Conservation (phyloP, 306 rosid species). For the Acacia melanoxylon region DNA sequence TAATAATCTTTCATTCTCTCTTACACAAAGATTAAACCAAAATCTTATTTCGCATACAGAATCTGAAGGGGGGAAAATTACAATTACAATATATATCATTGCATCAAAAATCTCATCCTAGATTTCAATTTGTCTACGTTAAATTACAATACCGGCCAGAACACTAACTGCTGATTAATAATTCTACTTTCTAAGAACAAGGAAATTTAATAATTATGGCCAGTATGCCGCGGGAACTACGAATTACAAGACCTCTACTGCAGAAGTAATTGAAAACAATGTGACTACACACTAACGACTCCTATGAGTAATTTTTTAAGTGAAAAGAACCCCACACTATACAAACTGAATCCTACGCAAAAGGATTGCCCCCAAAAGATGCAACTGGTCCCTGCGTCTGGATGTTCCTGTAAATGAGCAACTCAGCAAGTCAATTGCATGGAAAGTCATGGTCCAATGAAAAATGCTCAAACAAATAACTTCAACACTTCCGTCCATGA, state of each 20-base stretch:
- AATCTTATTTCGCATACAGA: not conserved
- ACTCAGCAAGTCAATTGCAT: constrained; percentile 10
- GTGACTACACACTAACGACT: constrained; percentile 15
- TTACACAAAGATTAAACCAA: not conserved
- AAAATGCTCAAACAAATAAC: not conserved
- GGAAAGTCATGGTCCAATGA: not conserved
- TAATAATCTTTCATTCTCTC: not conserved
- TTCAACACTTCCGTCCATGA: not conserved
- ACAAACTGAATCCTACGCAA: constrained; percentile 55
- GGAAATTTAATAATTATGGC: constrained; percentile 1
- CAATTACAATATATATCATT: not conserved
- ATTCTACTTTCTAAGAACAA: not conserved
- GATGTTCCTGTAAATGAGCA: constrained; percentile 58
- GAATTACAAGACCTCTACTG: constrained; percentile 27
- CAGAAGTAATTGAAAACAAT: constrained; percentile 29
- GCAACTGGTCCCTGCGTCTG: constrained; percentile 63
- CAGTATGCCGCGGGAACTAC: not conserved
- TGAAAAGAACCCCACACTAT: constrained; percentile 3
- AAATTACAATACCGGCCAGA: constrained; percentile 3
- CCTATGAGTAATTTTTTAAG: constrained; percentile 16
- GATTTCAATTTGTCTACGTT: constrained; percentile 1
- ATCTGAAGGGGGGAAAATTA: not conserved
- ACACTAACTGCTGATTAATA: not conserved
- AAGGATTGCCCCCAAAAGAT: constrained; percentile 83
- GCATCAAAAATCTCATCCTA: not conserved